Evolutionary conservation across 2,329 filamentous ascomycete species (phyloP), one percentile per base, ranked within the genome.

Genomic region (Thielaviopsis euricoi): DNA sequence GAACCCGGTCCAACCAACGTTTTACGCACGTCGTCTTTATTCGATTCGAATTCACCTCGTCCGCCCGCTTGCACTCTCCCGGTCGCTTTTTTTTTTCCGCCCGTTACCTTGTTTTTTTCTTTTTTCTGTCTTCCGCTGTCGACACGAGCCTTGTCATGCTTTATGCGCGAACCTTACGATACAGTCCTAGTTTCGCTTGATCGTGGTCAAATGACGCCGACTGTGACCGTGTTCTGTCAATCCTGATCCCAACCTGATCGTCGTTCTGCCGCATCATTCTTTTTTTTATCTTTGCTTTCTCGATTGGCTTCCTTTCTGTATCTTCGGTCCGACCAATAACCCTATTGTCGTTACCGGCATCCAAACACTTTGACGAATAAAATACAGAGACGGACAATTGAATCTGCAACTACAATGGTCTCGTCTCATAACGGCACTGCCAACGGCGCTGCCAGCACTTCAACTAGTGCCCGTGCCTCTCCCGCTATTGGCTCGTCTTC

Each of bases 401-500:
- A 57, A 26, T 21, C 19, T 26, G 21, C 23, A 13, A 29, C 13
- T 15, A 49, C 25, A 49, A 60, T 60, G 59, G 59, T 50, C 49
- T 58, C 56, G 37, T 58, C 59, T 43, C 56, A 58, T 17, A 53
- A 49, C 51, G 56, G 53, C 60, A 67, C 67, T 64, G 67, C 69
- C 56, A 69, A 67, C 54, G 70, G 66, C 51, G 67, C 66, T 51
- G 65, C 65, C 55, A 70, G 66, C 62, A 65, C 66, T 53, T 68
- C 67, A 53, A 76, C 71, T 59, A 79, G 74, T 66, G 72, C 76
- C 54, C 73, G 77, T 68, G 76, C 70, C 53, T 80, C 78, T 37
- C 77, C 78, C 17, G 71, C 75, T 51, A 67, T 73, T 50, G 70
- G 70, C 56, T 62, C 69, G 15, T 62, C 52, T 15, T 56, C 54